These are phyloP conservation scores for Polygonum maritimum DNA, from an alignment of 148 eudicot species.

Conservation along the genomic window DNA sequence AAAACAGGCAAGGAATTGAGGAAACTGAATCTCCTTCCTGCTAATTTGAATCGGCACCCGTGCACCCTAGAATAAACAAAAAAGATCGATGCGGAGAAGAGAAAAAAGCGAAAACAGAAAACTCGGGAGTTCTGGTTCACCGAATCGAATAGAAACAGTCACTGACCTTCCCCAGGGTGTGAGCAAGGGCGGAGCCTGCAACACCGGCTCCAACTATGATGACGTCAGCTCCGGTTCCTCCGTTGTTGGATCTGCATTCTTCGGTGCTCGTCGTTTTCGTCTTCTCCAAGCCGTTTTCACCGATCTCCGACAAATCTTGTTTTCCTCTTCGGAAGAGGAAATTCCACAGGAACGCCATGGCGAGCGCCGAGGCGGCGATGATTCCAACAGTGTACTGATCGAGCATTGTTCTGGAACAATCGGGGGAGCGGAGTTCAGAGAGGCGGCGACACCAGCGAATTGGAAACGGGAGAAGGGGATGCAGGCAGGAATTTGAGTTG, in stretches of 20 bases:
- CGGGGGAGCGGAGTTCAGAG: not conserved
- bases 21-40: not conserved
- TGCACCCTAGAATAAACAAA: not conserved
- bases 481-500: too few species aligned
- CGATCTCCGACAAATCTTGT: slow-evolving; percentile 3
- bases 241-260: slow-evolving; percentile 26
- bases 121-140: not conserved
- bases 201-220: slow-evolving; percentile 85
- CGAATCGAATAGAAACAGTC: not conserved
- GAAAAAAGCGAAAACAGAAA: not conserved
- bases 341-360: slow-evolving; percentile 20
- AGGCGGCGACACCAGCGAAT: not conserved
- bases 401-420: slow-evolving; percentile 22
- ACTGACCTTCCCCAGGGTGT: slow-evolving; percentile 76
- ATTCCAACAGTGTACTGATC: slow-evolving; percentile 26
- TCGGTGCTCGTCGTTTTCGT: slow-evolving; percentile 3
- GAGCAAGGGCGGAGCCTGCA: slow-evolving; percentile 88
- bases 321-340: slow-evolving; percentile 14
- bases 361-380: slow-evolving; percentile 27
- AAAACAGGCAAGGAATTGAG: not conserved
- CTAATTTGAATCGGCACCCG: not conserved
- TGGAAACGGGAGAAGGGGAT: not conserved
- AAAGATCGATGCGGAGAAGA: not conserved
- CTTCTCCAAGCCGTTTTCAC: not conserved
- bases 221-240: slow-evolving; percentile 30